These are phyloP conservation scores for Fusarium euwallaceae DNA, from an alignment of 2,329 filamentous ascomycete species.

Conservation along the genomic window DNA sequence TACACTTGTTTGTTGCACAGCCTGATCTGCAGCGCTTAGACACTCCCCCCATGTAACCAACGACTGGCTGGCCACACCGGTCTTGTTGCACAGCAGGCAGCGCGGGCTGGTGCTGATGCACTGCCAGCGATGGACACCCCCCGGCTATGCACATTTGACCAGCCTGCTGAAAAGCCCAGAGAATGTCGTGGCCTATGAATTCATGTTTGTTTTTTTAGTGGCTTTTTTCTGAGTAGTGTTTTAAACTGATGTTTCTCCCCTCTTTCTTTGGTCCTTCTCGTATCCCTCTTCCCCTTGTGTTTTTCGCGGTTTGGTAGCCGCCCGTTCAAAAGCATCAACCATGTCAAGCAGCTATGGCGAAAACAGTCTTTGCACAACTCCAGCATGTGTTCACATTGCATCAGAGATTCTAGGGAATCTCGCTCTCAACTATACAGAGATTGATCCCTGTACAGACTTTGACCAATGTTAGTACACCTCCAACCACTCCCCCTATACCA, in stretches of 20 bases:
- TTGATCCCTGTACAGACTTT: slow-evolving; percentile 79
- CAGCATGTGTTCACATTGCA: slow-evolving; percentile 49
- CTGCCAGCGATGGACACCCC: background rate
- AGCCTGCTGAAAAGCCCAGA: background rate
- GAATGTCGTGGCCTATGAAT: background rate
- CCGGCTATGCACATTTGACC: background rate
- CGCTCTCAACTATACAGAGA: slow-evolving; percentile 63
- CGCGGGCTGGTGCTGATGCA: background rate
- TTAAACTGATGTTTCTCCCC: background rate
- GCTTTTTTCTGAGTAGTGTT: background rate
- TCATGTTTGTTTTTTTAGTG: background rate
- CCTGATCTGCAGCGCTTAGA: background rate
- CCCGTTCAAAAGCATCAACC: background rate
- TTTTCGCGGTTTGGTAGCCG: background rate
- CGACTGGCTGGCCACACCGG: background rate
- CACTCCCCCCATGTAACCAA: background rate
- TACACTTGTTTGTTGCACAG: background rate
- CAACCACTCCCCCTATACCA: background rate
- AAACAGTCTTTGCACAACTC: slow-evolving; percentile 36
- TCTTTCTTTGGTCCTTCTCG: background rate
- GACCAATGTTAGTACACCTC: slow-evolving; percentile 61
- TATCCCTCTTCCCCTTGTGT: background rate
- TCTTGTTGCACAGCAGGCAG: background rate
- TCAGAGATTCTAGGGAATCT: slow-evolving; percentile 48
- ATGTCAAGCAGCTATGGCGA: background rate